Evolutionary conservation across 164 flowering plant species (phyloP).

Genomic region (Aristolochia fimbriata): DNA sequence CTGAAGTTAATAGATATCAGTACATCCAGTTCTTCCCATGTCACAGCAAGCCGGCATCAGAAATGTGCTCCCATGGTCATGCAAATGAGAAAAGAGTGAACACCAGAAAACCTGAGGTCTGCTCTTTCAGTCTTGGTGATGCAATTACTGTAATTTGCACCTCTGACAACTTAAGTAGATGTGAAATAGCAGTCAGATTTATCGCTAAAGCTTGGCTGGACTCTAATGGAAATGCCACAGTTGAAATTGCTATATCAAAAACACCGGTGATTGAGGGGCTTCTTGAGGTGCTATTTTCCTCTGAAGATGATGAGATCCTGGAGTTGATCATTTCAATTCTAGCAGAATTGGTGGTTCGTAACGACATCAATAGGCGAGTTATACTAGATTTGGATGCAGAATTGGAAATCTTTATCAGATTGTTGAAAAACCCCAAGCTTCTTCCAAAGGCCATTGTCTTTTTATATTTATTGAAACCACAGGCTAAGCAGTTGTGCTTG

Average conservation of each 20-base stretch:
- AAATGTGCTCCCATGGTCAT: slow-evolving; percentile 8
- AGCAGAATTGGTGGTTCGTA: slow-evolving; percentile 41
- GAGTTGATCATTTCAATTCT: slow-evolving; percentile 51
- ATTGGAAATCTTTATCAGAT: slow-evolving; percentile 42
- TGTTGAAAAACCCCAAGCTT: slow-evolving; percentile 34
- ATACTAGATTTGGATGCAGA: slow-evolving; percentile 52
- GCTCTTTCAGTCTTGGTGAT: slow-evolving; percentile 19
- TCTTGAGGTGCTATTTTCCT: slow-evolving; percentile 45
- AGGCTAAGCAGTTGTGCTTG: slow-evolving; percentile 58
- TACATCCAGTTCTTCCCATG: slow-evolving; percentile 28
- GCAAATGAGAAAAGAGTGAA: slow-evolving; percentile 10
- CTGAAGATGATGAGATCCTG: slow-evolving; percentile 44
- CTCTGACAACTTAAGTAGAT: slow-evolving; percentile 40
- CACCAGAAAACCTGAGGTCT: slow-evolving; percentile 8
- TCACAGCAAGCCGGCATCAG: slow-evolving; percentile 24
- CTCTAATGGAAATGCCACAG: slow-evolving; percentile 26
- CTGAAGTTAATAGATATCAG: slow-evolving; percentile 24
- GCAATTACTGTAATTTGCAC: slow-evolving; percentile 39
- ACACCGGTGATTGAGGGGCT: slow-evolving; percentile 47
- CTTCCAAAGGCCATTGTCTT: slow-evolving; percentile 54
- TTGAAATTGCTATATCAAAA: slow-evolving; percentile 32
- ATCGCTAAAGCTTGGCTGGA: slow-evolving; percentile 46
- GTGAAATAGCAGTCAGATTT: slow-evolving; percentile 48
- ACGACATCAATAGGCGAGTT: slow-evolving; percentile 26
- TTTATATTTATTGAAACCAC: slow-evolving; percentile 50